Conservation (phyloP, 176 grass and related monocot genomes). For the Poa annua region DNA sequence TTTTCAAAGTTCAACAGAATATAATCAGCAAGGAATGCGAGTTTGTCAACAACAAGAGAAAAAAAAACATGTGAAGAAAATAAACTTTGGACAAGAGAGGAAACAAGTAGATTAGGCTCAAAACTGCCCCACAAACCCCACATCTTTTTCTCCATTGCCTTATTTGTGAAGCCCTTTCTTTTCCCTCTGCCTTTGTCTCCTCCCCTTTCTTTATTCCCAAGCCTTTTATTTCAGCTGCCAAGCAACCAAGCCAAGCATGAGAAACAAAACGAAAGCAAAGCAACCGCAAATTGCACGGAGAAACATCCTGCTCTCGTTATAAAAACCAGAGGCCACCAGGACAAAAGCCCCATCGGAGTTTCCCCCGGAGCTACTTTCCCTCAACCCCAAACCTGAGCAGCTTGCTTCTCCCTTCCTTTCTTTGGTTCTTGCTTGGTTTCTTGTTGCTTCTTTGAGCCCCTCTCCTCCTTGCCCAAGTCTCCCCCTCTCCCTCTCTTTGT, state of each 20-base stretch:
- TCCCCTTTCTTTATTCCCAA: conserved; percentile 50
- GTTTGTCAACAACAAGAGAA: background rate
- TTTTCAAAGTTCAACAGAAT: background rate
- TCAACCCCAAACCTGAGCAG: too few species aligned
- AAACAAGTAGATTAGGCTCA: background rate
- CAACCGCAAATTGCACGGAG: conserved; percentile 30
- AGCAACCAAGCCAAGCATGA: conserved; percentile 27
- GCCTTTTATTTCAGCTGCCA: conserved; percentile 27
- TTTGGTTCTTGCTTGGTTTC: conserved; percentile 45
- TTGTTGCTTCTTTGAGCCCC: conserved; percentile 47
- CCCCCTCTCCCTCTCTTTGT: background rate
- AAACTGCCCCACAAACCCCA: conserved; percentile 1
- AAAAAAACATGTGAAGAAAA: background rate
- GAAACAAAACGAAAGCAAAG: conserved; percentile 19
- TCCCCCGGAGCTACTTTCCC: too few species aligned
- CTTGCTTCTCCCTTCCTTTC: background rate
- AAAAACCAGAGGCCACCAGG: conserved; percentile 24
- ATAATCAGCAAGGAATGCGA: background rate
- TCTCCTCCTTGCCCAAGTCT: conserved; percentile 35
- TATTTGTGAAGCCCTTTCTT: conserved; percentile 25
- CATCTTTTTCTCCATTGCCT: conserved; percentile 17
- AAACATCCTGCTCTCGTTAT: conserved; percentile 33
- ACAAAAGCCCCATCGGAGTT: conserved; percentile 27
- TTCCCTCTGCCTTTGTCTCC: conserved; percentile 45
- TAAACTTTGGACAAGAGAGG: background rate